A percentile compares a stretch with the other conserved stretches of the same genome.
phyloP scores from a whole-genome alignment of 75 land plant genomes.

The Larix kaempferi region DNA sequence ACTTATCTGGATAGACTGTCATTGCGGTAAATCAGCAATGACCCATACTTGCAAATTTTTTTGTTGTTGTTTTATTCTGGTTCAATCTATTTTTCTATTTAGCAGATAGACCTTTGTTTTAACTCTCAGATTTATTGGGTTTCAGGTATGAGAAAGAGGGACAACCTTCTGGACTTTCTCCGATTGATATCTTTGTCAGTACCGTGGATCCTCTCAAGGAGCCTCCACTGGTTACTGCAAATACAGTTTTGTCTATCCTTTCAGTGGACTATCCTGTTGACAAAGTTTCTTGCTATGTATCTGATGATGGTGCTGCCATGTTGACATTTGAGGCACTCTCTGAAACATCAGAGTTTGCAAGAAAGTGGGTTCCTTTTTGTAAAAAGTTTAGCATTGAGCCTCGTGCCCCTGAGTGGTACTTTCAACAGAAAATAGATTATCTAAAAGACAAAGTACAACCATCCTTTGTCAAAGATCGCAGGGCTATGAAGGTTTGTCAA shows the following conservation, averaged over 20 bases:
- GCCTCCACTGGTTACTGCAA: conserved; percentile 56
- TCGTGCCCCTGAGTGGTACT: conserved; percentile 72
- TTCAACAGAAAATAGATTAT: conserved; percentile 70
- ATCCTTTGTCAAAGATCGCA: conserved; percentile 60
- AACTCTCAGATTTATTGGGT: not conserved
- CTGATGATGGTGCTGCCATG: conserved; percentile 68
- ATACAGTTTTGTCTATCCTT: conserved; percentile 52
- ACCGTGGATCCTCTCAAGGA: conserved; percentile 61
- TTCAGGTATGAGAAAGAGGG: conserved; percentile 74
- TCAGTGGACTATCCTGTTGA: conserved; percentile 59
- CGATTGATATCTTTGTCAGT: conserved; percentile 48
- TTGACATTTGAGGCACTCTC: conserved; percentile 65
- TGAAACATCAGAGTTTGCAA: conserved; percentile 79
- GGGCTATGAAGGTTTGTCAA: conserved; percentile 63
- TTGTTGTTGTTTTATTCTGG: not conserved
- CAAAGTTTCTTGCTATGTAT: conserved; percentile 56
- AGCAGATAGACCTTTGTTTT: not conserved
- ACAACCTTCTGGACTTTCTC: conserved; percentile 33
- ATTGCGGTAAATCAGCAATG: conserved; percentile 33
- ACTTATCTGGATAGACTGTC: conserved; percentile 80
- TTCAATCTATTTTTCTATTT: not conserved
- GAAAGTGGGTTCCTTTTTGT: conserved; percentile 76
- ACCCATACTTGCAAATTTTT: too few relatives aligned
- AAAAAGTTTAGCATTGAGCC: conserved; percentile 75
- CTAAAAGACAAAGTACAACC: conserved; percentile 69